phyloP scores from a whole-genome alignment of 306 rosid species.

The Acacia confusa region DNA sequence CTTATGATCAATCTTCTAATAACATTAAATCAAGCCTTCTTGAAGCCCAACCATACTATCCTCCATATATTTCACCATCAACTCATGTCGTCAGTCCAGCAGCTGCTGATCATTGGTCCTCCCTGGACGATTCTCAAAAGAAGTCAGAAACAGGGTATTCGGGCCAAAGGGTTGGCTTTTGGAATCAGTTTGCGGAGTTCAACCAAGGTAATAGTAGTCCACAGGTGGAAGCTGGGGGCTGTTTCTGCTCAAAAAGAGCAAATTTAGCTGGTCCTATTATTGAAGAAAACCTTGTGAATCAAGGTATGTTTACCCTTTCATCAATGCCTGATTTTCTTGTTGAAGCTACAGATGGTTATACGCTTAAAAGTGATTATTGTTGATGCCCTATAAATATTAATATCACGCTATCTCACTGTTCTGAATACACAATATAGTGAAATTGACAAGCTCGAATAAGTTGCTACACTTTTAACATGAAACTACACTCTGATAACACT shows the following conservation, averaged over 20 bases:
- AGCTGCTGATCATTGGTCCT: constrained; percentile 47
- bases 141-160: constrained; percentile 36
- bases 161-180: constrained; percentile 37
- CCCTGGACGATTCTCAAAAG: constrained; percentile 39
- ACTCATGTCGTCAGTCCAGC: constrained; percentile 36
- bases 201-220: constrained; percentile 45
- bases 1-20: constrained; percentile 37
- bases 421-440: too few species aligned
- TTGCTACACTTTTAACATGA: background rate
- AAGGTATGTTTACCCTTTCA: constrained; percentile 43
- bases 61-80: constrained; percentile 45
- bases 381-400: background rate
- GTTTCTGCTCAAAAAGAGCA: constrained; percentile 40
- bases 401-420: background rate
- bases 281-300: constrained; percentile 42
- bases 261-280: constrained; percentile 24
- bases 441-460: background rate
- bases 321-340: background rate
- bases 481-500: background rate
- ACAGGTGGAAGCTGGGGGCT: constrained; percentile 40
- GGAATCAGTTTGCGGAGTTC: constrained; percentile 51
- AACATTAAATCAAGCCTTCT: constrained; percentile 36
- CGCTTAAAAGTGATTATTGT: background rate
- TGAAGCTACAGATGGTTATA: background rate
- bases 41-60: constrained; percentile 51